Conservation (phyloP, 1,284 basidiomycete species). For the Sporisorium scitamineum region DNA sequence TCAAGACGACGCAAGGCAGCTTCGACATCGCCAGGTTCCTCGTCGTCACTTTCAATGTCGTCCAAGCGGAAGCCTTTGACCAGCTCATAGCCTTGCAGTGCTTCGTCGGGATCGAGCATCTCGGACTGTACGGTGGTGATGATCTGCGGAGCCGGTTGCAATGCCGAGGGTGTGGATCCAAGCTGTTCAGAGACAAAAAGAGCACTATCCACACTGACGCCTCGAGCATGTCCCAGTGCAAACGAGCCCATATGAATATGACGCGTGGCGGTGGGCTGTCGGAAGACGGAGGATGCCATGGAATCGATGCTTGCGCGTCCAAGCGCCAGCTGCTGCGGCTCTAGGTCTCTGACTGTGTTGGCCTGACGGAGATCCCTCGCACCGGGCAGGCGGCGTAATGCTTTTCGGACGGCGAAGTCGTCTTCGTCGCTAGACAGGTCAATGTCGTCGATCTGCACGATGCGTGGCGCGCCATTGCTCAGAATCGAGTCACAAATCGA, state of each 20-base stretch:
- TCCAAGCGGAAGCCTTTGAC: conserved; percentile 63
- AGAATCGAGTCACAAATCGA: conserved; percentile 32
- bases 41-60: conserved; percentile 59
- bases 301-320: conserved; percentile 54
- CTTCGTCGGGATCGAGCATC: conserved; percentile 64
- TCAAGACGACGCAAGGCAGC: conserved; percentile 61
- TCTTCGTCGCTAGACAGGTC: conserved; percentile 67
- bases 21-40: conserved; percentile 63
- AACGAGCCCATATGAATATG: conserved; percentile 33
- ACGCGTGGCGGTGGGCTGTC: conserved; percentile 18
- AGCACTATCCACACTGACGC: conserved; percentile 41
- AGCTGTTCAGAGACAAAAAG: conserved; percentile 20
- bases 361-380: conserved; percentile 63
- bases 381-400: conserved; percentile 60
- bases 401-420: conserved; percentile 60
- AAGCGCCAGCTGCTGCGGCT: conserved; percentile 14
- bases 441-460: conserved; percentile 66
- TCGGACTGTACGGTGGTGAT: conserved; percentile 59
- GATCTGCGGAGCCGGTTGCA: conserved; percentile 28
- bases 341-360: conserved; percentile 56
- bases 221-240: conserved; percentile 23
- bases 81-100: conserved; percentile 61
- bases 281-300: conserved; percentile 41
- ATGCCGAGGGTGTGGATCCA: neutral
- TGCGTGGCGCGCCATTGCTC: conserved; percentile 47